phyloP scores from a whole-genome alignment of 2,329 filamentous ascomycete genomes.

The Volutella citrinella region DNA sequence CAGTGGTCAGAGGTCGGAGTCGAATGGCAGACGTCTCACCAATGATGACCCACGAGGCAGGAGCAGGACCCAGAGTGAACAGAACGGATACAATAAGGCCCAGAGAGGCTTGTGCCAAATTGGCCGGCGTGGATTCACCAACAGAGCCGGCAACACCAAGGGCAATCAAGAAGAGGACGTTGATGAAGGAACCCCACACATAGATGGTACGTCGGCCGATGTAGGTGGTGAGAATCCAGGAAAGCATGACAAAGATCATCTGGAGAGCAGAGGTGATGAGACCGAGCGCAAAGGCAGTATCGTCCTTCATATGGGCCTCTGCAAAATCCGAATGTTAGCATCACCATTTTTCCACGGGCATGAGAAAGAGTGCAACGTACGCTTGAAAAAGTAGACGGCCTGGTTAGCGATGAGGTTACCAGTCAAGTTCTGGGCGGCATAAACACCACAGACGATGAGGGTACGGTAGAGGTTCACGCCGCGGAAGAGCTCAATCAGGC shows the following conservation, averaged over 20 bases:
- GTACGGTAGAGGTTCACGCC: conserved; percentile 54
- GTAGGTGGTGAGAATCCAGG: conserved; percentile 64
- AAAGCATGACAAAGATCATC: conserved; percentile 61
- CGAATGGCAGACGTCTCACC: conserved; percentile 65
- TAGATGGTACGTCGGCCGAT: conserved; percentile 64
- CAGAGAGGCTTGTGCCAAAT: conserved; percentile 57
- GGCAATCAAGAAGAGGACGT: conserved; percentile 50
- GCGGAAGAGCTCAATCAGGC: conserved; percentile 48
- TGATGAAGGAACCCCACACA: conserved; percentile 56
- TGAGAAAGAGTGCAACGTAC: conserved; percentile 17
- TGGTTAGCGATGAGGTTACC: conserved; percentile 62
- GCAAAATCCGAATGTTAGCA: too few relatives aligned
- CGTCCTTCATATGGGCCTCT: conserved; percentile 57
- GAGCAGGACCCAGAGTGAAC: conserved; percentile 60
- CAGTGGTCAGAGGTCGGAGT: conserved; percentile 63
- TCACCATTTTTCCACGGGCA: conserved; percentile 6
- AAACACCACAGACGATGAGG: conserved; percentile 54
- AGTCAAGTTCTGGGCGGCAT: conserved; percentile 57
- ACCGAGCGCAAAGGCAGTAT: conserved; percentile 58
- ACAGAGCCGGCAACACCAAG: conserved; percentile 60
- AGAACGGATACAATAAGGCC: conserved; percentile 64
- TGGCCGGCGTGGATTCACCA: conserved; percentile 35
- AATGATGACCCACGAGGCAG: conserved; percentile 65
- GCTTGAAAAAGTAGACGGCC: conserved; percentile 56
- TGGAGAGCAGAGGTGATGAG: conserved; percentile 65